Evolutionary conservation across 345 rosid species (phyloP), one percentile per base, ranked within the genome.

Genomic region (Eucalyptus cloeziana): DNA sequence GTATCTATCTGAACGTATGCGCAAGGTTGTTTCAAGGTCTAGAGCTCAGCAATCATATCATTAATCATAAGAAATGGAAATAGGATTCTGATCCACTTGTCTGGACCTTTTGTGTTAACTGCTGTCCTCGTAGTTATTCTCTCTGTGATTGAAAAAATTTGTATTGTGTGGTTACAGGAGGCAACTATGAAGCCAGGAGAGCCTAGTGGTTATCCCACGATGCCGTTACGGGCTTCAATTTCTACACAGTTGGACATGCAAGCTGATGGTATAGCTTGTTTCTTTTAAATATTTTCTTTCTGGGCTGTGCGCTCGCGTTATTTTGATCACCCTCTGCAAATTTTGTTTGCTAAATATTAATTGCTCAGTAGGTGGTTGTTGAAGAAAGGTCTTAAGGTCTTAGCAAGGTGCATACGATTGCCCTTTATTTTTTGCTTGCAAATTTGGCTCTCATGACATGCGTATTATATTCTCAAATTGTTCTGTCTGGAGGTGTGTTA

Each of bases 101-200:
- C 24, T 33, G 56, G 21, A n/a, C 85, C 86, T 87, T 14, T 62
- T 67, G 25, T 85, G 51, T 52, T 62, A 47, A 56, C 43, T 40
- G 71, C 31, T n/a, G 54, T 44, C 43, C 45, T 37, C 10, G 8
- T 71, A 71, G 81, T 71, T 76, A 52, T 10, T 21, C 44, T 71
- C 83, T 76, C 25, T 37, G 40, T 37, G 83, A 37, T 76, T 37
- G 47, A 76, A 76, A 71, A 33, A 76, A 10, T 8, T 58, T 80
- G 37, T 64, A 45, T 62, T 80, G 79, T 80, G 51, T 87, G 19
- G 56, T 64, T 91, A 91, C 86, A 96, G 99, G 93, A 87, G 87
- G 86, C 91, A 10, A 88, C 89, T 87, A 91, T 89, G 62, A 95
- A 96, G 94, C 96, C 96, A 86, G 96, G 93, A 88, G 98, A 91